Evolutionary conservation across 345 rosid species (phyloP).

Genomic region (Moringa oleifera): DNA sequence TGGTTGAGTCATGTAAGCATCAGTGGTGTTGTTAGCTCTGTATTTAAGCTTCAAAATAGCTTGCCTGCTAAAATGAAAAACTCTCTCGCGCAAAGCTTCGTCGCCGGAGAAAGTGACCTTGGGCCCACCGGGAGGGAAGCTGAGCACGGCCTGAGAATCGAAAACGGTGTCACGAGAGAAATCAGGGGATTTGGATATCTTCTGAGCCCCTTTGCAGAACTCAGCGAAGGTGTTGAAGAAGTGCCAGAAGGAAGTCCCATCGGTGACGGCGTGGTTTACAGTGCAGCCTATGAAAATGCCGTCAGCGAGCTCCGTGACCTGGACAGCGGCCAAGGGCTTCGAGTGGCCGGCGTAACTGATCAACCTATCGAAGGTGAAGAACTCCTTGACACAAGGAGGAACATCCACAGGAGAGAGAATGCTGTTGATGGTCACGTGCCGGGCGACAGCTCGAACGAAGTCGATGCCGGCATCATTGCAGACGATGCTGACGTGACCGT

Average conservation of each 20-base stretch:
- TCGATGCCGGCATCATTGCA: slow-evolving; percentile 79
- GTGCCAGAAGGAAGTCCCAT: slow-evolving; percentile 97
- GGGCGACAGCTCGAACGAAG: slow-evolving; percentile 57
- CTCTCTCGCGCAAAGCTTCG: slow-evolving; percentile 73
- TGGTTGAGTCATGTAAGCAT: slow-evolving; percentile 6
- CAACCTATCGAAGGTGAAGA: slow-evolving; percentile 62
- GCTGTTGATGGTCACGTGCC: slow-evolving; percentile 26
- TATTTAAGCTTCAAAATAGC: slow-evolving; percentile 58
- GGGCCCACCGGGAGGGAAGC: slow-evolving; percentile 77
- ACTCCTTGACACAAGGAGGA: slow-evolving; percentile 54
- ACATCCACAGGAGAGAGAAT: slow-evolving; percentile 41
- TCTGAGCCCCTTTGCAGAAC: slow-evolving; percentile 46
- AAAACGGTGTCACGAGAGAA: slow-evolving; percentile 60
- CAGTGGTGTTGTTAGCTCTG: slow-evolving; percentile 53
- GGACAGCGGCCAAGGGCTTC: slow-evolving; percentile 71
- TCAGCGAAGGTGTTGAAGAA: slow-evolving; percentile 87
- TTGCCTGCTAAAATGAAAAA: slow-evolving; percentile 77
- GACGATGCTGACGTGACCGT: slow-evolving; percentile 56
- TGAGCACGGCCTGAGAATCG: slow-evolving; percentile 54
- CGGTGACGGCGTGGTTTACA: slow-evolving; percentile 80
- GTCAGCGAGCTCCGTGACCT: slow-evolving; percentile 72
- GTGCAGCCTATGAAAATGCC: slow-evolving; percentile 77
- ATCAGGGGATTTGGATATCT: slow-evolving; percentile 52
- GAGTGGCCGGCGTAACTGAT: slow-evolving; percentile 80
- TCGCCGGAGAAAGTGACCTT: slow-evolving; percentile 58